Conservation (phyloP, 495 filamentous ascomycete species). For the Acidiella bohemica region DNA sequence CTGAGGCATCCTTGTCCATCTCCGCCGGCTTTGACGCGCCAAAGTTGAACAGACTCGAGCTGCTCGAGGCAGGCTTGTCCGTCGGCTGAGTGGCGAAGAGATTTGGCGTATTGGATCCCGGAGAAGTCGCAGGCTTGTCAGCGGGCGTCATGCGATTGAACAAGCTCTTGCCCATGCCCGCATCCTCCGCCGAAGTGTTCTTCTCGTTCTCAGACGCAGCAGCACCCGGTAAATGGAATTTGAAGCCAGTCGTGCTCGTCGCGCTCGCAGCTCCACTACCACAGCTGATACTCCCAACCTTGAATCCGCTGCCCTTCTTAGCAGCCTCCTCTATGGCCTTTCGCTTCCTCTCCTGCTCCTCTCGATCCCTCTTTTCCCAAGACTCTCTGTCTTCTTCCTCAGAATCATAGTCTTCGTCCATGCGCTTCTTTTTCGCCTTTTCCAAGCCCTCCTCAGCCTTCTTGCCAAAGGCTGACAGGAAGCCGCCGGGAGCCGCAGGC, state of each 20-base stretch:
- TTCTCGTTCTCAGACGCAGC: neutral
- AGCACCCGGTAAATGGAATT: slow-evolving; percentile 6
- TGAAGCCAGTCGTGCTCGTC: too few species aligned
- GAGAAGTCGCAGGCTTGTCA: too few species aligned
- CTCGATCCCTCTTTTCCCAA: slow-evolving; percentile 17
- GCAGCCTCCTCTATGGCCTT: slow-evolving; percentile 16
- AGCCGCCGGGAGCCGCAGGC: slow-evolving; percentile 6
- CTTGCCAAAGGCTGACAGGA: slow-evolving; percentile 18
- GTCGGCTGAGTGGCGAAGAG: neutral
- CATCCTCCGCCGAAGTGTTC: neutral
- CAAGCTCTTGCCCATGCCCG: slow-evolving; percentile 14
- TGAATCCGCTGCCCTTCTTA: slow-evolving; percentile 9
- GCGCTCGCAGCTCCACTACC: neutral
- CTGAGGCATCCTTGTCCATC: neutral
- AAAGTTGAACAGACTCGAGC: neutral
- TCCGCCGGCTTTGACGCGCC: neutral
- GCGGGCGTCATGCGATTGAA: slow-evolving; percentile 11
- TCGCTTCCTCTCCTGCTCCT: slow-evolving; percentile 16
- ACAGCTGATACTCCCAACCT: neutral
- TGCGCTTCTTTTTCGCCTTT: slow-evolving; percentile 17
- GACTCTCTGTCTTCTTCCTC: slow-evolving; percentile 19
- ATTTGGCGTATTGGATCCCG: too few species aligned
- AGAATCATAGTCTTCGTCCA: slow-evolving; percentile 19
- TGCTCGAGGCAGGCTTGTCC: slow-evolving; percentile 4
- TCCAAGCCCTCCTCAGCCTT: slow-evolving; percentile 9